Conservation (phyloP, 495 filamentous ascomycete genomes). For the Xylaria telfairii region DNA sequence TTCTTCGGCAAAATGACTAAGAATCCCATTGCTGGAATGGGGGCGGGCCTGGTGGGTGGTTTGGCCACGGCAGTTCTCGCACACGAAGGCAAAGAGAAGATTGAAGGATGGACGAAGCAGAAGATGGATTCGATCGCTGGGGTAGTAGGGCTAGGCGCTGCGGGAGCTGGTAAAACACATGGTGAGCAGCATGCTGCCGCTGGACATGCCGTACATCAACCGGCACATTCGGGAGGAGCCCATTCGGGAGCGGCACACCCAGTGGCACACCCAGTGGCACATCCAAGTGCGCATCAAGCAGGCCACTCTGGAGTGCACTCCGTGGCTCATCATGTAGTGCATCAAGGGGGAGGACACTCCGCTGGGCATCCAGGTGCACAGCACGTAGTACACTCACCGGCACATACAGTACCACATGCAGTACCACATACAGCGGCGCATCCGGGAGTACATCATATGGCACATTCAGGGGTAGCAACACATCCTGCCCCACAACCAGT, state of each 20-base stretch:
- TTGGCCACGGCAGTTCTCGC: constrained; percentile 5
- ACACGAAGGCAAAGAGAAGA: constrained; percentile 24
- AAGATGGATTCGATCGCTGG: constrained; percentile 21
- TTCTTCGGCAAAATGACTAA: constrained; percentile 25
- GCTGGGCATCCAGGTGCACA: not conserved
- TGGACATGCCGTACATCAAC: not conserved
- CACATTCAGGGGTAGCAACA: constrained; percentile 7
- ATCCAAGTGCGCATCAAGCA: not conserved
- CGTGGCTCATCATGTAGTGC: not conserved
- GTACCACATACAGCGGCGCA: constrained; percentile 3
- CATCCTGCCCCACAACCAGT: not conserved
- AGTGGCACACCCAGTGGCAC: not conserved
- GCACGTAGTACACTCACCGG: not conserved
- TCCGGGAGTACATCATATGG: not conserved
- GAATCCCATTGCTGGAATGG: constrained; percentile 11
- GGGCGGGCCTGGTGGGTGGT: constrained; percentile 10
- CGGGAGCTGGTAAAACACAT: constrained; percentile 6
- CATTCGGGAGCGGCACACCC: not conserved
- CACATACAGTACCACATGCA: not conserved
- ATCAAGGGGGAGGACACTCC: not conserved
- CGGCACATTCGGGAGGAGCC: not conserved
- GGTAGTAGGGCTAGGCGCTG: not conserved
- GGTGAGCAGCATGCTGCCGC: not conserved
- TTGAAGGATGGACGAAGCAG: constrained; percentile 21
- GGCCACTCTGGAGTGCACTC: not conserved